Base-by-base conservation (phyloP, 768 basidiomycete species). In the Antrodiella citrinella region DNA sequence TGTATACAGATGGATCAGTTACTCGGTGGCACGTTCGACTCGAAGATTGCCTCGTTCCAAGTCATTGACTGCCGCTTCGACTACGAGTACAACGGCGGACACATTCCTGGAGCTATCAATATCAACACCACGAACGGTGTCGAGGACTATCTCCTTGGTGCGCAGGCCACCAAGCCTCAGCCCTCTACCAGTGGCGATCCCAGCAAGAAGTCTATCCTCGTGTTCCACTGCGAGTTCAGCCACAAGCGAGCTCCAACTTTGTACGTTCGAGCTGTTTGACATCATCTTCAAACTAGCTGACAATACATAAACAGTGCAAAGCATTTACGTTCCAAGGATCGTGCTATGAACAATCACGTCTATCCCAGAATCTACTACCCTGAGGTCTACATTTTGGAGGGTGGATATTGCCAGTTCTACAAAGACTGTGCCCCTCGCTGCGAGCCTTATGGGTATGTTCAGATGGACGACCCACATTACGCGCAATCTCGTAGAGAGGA, bases 211-310 rank as follows among this genome's bases (percentile, higher is more conserved):
- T 92, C 86, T 1, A 71, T 98, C 25, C 69, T 98, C 39, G 77
- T 99, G 43, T 98, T 99, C 75, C 96, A 99, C 63, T 99, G 96
- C 72, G 96, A 99, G 68, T 97, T 97, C 63, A 93, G 90, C 56
- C 85, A 80, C 15, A 96, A 96, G 69, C 77, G 96, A 40, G 96
- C 93, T 0, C 96, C 96, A 1, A 95, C 95, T 7, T 91, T 95
- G 94, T 94, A 65, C 69, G 82, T 76, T 24, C n/a, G 40, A 20
- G n/a, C 41, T 42, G 10, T 41, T 51, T 12, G 21, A 3, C 18
- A 18, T 39, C 18, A 15, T 26, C 42, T 30, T 54, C n/a, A n/a
- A 18, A 5, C 7, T n/a, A 19, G 15, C 41, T 43, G 18, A 43
- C 41, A 5, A 5, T 5, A 9, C 18, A 26, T 44, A 40, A 11